Conservation (phyloP, 1,284 basidiomycete species). For the Naganishia liquefaciens region DNA sequence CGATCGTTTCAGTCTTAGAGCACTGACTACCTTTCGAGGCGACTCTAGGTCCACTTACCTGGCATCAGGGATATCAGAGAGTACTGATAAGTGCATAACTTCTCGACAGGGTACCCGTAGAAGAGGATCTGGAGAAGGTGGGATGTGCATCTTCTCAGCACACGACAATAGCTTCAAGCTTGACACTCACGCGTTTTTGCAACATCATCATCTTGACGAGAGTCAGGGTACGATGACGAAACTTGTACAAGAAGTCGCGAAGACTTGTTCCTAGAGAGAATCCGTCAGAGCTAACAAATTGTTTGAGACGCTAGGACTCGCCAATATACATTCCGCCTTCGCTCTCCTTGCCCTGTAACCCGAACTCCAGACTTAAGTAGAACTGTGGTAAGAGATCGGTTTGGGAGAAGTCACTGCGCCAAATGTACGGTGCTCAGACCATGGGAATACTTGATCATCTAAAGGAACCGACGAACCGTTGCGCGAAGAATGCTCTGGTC, state of each 20-base stretch:
- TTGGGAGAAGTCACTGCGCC: constrained; percentile 73
- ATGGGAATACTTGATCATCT: neutral
- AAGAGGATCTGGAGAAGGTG: constrained; percentile 84
- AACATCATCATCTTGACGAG: constrained; percentile 93
- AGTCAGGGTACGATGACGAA: constrained; percentile 88
- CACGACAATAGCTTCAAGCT: neutral
- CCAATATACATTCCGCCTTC: constrained; percentile 53
- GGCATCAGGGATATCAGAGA: constrained; percentile 83
- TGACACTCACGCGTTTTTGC: constrained; percentile 69
- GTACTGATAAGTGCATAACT: constrained; percentile 95
- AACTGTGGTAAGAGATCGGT: constrained; percentile 82
- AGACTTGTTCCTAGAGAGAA: constrained; percentile 71
- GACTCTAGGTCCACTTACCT: constrained; percentile 56
- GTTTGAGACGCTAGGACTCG: constrained; percentile 28
- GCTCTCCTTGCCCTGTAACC: constrained; percentile 46
- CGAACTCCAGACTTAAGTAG: constrained; percentile 66
- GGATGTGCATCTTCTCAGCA: neutral
- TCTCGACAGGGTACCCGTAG: constrained; percentile 94
- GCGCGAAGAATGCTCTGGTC: constrained; percentile 83
- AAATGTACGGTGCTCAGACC: neutral
- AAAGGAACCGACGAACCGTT: constrained; percentile 58
- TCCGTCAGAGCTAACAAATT: neutral
- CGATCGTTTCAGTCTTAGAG: neutral
- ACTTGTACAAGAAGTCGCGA: constrained; percentile 89
- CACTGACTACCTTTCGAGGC: neutral